Percentiles rank a stretch among this genome's conserved stretches.
phyloP scores from a whole-genome alignment of 495 filamentous ascomycete species.

The Immersiella caudata region DNA sequence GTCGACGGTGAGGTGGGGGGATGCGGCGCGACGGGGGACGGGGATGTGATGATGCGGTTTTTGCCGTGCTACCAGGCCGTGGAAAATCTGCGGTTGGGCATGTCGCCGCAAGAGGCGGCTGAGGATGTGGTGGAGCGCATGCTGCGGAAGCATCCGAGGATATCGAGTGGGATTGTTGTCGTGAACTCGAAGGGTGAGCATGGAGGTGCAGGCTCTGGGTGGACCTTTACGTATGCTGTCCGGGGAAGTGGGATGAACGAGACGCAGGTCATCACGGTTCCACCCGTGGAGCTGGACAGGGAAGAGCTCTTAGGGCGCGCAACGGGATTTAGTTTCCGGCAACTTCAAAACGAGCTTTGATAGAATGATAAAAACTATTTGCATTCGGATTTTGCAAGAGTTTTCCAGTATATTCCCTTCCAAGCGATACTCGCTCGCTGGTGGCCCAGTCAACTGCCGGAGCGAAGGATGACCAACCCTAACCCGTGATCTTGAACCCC shows the following conservation, averaged over 20 bases:
- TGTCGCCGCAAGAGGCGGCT: slow-evolving; percentile 45
- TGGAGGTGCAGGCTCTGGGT: slow-evolving; percentile 50
- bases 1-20: slow-evolving; percentile 53
- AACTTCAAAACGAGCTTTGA: slow-evolving; percentile 2
- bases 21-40: slow-evolving; percentile 54
- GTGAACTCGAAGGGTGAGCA: slow-evolving; percentile 47
- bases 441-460: neutral
- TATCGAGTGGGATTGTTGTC: slow-evolving; percentile 50
- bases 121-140: slow-evolving; percentile 51
- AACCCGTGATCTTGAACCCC: slow-evolving; percentile 35
- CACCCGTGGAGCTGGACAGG: slow-evolving; percentile 29
- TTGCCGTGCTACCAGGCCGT: slow-evolving; percentile 55
- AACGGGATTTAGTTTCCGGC: neutral
- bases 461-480: slow-evolving; percentile 6
- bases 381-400: neutral
- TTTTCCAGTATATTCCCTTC: neutral
- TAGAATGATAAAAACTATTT: neutral
- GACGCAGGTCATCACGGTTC: slow-evolving; percentile 45
- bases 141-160: slow-evolving; percentile 44
- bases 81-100: slow-evolving; percentile 49
- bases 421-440: neutral
- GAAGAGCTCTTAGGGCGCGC: neutral
- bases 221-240: slow-evolving; percentile 52
- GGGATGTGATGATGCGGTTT: slow-evolving; percentile 57
- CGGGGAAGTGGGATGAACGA: slow-evolving; percentile 47